Evolutionary conservation across 2,329 filamentous ascomycete species (phyloP), one percentile per base, ranked within the genome.

Genomic region (Diplodia seriata): DNA sequence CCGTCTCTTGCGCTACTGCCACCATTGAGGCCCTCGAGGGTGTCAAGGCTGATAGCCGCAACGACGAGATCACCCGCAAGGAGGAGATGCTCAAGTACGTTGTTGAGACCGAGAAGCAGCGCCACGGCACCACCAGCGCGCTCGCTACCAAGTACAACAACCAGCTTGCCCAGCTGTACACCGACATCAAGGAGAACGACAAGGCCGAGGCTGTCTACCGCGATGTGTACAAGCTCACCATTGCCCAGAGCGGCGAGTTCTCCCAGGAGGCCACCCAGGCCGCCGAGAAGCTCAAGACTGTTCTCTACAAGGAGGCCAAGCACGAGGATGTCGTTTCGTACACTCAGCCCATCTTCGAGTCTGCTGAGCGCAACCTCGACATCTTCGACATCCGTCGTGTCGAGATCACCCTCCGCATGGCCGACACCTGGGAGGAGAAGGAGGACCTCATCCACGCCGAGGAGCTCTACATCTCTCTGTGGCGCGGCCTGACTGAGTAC

Each of bases 201-300:
- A 70, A 73, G 61, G 73, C 73, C 29, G 71, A 73, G 23, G 59
- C 68, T n/a, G 67, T 74, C 40, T 75, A 75, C 67, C 70, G 72
- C 31, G 66, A 72, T 38, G 69, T 75, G 11, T 73, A 75, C 59
- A 65, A 67, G 53, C 64, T 72, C 62, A 73, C 71, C 20, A 70
- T 74, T 20, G 64, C 69, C 15, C 64, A 68, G 56, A 72, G 55
- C 55, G 73, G 73, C 36, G 69, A 75, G 69, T 71, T 75, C 31
- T 71, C 73, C 31, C 43, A 70, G 29, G 71, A 75, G 36, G 72
- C 73, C 4, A 68, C 47, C 15, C 70, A 36, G 29, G 69, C 26
- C 47, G 73, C 38, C 71, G 71, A 56, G 68, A 72, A 74, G 50
- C 59, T 74, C 61, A 74, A 71, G 63, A 55, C 70, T n/a, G 63